phyloP scores from a whole-genome alignment of 495 filamentous ascomycete species.

The Penicillium verhagenii region DNA sequence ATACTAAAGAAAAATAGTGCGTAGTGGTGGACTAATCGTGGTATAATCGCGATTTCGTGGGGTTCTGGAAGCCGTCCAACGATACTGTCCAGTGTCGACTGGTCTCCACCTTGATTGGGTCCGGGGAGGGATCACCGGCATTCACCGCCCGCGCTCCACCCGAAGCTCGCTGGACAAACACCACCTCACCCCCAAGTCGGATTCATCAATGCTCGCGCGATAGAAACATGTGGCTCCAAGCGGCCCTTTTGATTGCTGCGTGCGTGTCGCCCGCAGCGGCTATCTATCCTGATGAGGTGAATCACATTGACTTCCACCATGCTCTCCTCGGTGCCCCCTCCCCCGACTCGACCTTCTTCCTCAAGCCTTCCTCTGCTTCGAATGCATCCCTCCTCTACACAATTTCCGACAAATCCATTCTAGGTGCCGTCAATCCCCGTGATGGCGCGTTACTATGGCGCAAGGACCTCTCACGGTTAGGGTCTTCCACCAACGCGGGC shows the following conservation, averaged over 20 bases:
- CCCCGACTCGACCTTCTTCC: slow-evolving; percentile 87
- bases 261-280: slow-evolving; percentile 50
- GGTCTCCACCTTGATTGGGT: slow-evolving; percentile 4
- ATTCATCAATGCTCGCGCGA: slow-evolving; percentile 31
- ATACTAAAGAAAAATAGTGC: not conserved
- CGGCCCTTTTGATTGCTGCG: slow-evolving; percentile 41
- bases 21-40: no score
- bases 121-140: slow-evolving; percentile 9
- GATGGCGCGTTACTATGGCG: slow-evolving; percentile 86
- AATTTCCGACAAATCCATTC: slow-evolving; percentile 71
- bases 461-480: slow-evolving; percentile 57
- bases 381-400: slow-evolving; percentile 92
- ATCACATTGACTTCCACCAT: slow-evolving; percentile 90
- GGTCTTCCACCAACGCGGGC: slow-evolving; percentile 26
- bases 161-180: slow-evolving; percentile 7
- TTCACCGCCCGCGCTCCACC: slow-evolving; percentile 9
- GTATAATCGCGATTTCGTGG: no score
- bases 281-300: slow-evolving; percentile 88
- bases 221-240: slow-evolving; percentile 48
- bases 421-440: slow-evolving; percentile 87
- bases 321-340: slow-evolving; percentile 81
- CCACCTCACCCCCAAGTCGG: slow-evolving; percentile 6
- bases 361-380: slow-evolving; percentile 73
- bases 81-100: no score
- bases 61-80: not conserved